Conservation (phyloP, 1,139 yeast genomes). For the Schizosaccharomyces versatilis region DNA sequence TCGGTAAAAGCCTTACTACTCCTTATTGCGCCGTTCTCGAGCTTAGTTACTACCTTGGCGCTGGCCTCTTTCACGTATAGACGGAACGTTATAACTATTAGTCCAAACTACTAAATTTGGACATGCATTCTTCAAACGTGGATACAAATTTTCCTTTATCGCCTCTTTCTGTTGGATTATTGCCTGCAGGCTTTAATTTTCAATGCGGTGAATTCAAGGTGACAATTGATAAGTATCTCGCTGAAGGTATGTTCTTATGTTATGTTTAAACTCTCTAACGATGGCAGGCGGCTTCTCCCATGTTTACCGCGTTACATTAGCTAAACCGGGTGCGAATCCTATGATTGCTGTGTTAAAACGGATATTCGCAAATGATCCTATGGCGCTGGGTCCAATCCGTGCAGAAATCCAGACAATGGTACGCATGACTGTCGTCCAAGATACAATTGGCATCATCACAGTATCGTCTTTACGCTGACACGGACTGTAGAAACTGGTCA, state of each 20-base stretch:
- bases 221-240: conserved; percentile 35
- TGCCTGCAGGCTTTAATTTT: conserved; percentile 32
- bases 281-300: conserved; percentile 39
- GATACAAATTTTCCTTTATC: neutral
- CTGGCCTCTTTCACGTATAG: no score
- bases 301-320: conserved; percentile 36
- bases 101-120: neutral
- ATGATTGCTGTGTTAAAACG: conserved; percentile 41
- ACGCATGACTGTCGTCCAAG: neutral
- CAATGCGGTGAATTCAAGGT: conserved; percentile 47
- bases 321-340: conserved; percentile 15
- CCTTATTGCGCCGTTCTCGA: no score
- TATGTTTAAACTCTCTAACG: neutral
- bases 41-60: no score
- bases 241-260: conserved; percentile 23
- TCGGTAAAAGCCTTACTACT: no score
- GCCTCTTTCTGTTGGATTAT: neutral
- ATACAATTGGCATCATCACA: no score
- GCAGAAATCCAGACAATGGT: conserved; percentile 65
- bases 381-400: conserved; percentile 40
- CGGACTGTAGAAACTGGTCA: neutral
- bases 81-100: no score
- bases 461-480: neutral
- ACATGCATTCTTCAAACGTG: neutral
- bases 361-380: conserved; percentile 58